Conservation (phyloP, 108 stramenopile species). For the Conticribra guillardii region DNA sequence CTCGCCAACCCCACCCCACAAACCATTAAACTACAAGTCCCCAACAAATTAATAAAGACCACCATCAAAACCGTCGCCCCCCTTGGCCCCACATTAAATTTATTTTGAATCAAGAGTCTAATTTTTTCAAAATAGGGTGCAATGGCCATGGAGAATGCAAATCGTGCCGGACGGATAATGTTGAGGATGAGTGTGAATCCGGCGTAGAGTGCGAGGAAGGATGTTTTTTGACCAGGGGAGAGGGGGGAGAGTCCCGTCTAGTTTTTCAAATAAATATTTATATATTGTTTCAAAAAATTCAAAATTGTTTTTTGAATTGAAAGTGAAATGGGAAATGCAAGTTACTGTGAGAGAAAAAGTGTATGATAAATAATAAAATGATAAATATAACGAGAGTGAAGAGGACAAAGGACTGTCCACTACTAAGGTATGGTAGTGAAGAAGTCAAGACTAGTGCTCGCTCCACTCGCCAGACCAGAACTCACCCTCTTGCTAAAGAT, state of each 20-base stretch:
- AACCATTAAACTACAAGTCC: slow-evolving; percentile 61
- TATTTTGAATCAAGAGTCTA: slow-evolving; percentile 53
- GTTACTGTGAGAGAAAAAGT: too few relatives aligned
- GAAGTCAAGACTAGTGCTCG: too few relatives aligned
- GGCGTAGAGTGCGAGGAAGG: slow-evolving; percentile 87
- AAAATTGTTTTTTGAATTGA: not conserved
- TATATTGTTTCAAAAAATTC: not conserved
- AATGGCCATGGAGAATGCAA: slow-evolving; percentile 64
- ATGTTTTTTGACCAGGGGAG: slow-evolving; percentile 88
- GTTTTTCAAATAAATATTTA: slow-evolving; percentile 24
- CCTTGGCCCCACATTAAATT: slow-evolving; percentile 44
- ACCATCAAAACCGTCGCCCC: slow-evolving; percentile 56
- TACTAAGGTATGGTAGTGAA: too few relatives aligned
- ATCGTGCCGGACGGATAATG: slow-evolving; percentile 79
- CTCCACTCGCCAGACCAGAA: not conserved
- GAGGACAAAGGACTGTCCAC: too few relatives aligned
- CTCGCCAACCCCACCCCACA: slow-evolving; percentile 64
- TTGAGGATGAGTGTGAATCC: slow-evolving; percentile 87
- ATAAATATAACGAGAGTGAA: too few relatives aligned
- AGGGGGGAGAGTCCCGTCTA: slow-evolving; percentile 83
- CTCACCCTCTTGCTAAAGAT: slow-evolving; percentile 61
- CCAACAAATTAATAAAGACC: slow-evolving; percentile 69
- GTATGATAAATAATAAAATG: too few relatives aligned
- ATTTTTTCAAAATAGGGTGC: slow-evolving; percentile 70
- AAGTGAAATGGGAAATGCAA: too few relatives aligned